phyloP scores from a whole-genome alignment of 257 asterid species.

The Solanum acaule region DNA sequence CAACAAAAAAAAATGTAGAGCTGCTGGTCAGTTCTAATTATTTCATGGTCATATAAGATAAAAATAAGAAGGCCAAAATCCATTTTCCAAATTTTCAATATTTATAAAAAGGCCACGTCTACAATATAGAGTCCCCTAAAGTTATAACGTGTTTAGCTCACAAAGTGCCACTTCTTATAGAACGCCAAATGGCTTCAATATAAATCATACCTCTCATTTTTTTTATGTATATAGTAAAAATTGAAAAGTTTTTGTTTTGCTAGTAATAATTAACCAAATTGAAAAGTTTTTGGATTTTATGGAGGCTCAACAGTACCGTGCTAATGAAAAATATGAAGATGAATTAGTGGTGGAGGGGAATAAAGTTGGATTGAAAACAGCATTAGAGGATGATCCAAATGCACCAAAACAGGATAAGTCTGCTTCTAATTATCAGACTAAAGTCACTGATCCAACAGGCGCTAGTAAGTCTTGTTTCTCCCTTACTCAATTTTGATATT shows the following conservation, averaged over 20 bases:
- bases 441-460: constrained; percentile 48
- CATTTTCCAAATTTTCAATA: background rate
- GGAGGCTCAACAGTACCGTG: background rate
- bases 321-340: background rate
- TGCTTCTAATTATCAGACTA: constrained; percentile 41
- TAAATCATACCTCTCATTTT: too few relatives aligned
- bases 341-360: background rate
- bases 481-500: too few relatives aligned
- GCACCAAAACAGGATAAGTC: background rate
- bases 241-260: background rate
- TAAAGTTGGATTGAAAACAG: constrained; percentile 11
- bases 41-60: background rate
- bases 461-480: constrained; percentile 15
- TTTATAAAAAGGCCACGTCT: background rate
- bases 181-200: background rate
- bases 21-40: too few relatives aligned
- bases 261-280: background rate
- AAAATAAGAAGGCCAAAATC: background rate
- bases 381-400: constrained; percentile 40
- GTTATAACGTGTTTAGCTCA: background rate
- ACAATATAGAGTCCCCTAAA: background rate
- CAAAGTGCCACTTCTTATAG: background rate
- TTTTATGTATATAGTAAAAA: too few relatives aligned
- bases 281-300: background rate
- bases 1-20: too few relatives aligned